Base-by-base conservation (phyloP, 306 rosid genomes). In the Ormosia semicastrata region DNA sequence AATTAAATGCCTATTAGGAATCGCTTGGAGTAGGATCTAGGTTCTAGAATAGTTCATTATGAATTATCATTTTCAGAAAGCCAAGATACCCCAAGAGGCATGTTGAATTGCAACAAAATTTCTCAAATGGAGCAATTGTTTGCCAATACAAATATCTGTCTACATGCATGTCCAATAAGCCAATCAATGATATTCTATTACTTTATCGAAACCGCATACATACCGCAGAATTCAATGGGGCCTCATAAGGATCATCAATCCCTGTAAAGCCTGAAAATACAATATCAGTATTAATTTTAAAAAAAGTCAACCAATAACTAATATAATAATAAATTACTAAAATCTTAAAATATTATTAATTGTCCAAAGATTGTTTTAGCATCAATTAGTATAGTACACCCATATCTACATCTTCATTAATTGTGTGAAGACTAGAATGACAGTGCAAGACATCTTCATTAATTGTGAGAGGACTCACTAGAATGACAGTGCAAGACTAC, bases 171-270 rank as follows among this genome's bases (percentile, higher is more conserved):
- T 32, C 37, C 59, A 46, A 69, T 14, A 36, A 11, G 84, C 17
- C 39, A 36, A 68, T 66, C 47, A 66, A 65, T 46, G 2, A 17
- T 37, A 24, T 12, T 66, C 49, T 37, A 53, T 59, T 12, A 66
- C 49, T 77, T 24, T 24, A 63, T 53, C 52, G 2, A 83, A 32
- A 77, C 72, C 58, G 56, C 41, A 66, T 39, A 75, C 74, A 14
- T 83, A 92, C 97, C 97, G 89, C 94, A 65, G 87, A 86, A 59
- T 85, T 85, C 34, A 81, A 52, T 2, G 97, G 97, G 8, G 79
- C 18, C 83, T 92, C 97, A 2, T 92, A 92, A 15, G 97, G 97
- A 89, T 92, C 97, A 81, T 92, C 97, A 57, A 92, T 89, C 78
- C 97, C 97, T 14, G 97, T 92, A 83, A 92, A 92, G 76, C 94